Evolutionary conservation across 768 basidiomycete species (phyloP).

Genomic region (button mushroom (Agaricus bisporus)): DNA sequence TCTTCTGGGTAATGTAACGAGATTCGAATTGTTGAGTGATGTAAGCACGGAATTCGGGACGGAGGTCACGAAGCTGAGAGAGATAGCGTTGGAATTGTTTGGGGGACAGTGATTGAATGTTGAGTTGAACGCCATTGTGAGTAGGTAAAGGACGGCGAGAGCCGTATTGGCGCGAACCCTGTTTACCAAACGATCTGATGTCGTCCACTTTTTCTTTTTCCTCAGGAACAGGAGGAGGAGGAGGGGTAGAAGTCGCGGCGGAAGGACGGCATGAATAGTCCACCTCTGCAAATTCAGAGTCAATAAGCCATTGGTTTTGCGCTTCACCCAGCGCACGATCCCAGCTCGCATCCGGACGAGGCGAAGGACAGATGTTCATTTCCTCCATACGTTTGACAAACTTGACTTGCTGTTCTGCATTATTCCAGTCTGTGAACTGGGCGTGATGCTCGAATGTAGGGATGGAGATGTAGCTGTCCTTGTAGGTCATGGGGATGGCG

Average conservation of each 20-base stretch:
- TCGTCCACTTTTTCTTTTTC: not conserved
- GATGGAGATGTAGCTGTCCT: conserved; percentile 60
- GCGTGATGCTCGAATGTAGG: conserved; percentile 64
- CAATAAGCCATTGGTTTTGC: conserved; percentile 25
- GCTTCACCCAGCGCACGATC: conserved; percentile 30
- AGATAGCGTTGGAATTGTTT: conserved; percentile 56
- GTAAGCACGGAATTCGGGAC: conserved; percentile 43
- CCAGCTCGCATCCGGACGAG: conserved; percentile 29
- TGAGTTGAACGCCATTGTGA: conserved; percentile 25
- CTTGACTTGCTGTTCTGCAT: conserved; percentile 57
- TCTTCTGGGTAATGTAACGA: conserved; percentile 1
- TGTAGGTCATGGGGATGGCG: conserved; percentile 61
- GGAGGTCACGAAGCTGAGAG: conserved; percentile 45
- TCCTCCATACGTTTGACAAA: conserved; percentile 67
- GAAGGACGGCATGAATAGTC: not conserved
- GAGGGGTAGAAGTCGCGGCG: not conserved
- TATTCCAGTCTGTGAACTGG: conserved; percentile 74
- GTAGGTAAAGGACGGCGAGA: conserved; percentile 4
- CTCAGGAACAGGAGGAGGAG: not conserved
- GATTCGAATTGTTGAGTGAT: conserved; percentile 16
- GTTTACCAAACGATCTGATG: conserved; percentile 9
- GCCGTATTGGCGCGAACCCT: conserved; percentile 20
- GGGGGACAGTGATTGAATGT: conserved; percentile 56
- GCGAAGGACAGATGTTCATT: conserved; percentile 36
- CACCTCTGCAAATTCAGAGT: conserved; percentile 37